Evolutionary conservation across 2,329 filamentous ascomycete genomes (phyloP).

Genomic region (Paradendryphiella salina): DNA sequence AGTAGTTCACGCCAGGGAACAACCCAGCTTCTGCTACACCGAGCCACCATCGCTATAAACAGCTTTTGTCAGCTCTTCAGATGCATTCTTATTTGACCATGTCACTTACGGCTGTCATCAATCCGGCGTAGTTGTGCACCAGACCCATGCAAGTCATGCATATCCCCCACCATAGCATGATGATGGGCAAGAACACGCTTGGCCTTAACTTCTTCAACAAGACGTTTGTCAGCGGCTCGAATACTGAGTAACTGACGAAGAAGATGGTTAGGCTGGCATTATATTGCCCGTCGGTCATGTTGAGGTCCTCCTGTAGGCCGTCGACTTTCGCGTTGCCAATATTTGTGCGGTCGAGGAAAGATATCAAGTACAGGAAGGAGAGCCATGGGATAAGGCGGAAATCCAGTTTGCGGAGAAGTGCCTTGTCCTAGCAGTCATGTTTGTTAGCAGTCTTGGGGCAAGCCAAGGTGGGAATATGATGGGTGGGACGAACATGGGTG

Average conservation of each 20-base stretch:
- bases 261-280: slow-evolving; percentile 79
- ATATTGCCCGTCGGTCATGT: slow-evolving; percentile 67
- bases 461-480: not conserved
- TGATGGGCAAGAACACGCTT: slow-evolving; percentile 76
- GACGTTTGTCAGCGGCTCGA: slow-evolving; percentile 77
- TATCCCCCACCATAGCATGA: slow-evolving; percentile 70
- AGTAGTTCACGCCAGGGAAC: slow-evolving; percentile 69
- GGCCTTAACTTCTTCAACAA: slow-evolving; percentile 76
- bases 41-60: slow-evolving; percentile 58
- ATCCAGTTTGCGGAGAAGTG: slow-evolving; percentile 65
- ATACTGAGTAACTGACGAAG: slow-evolving; percentile 81
- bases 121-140: slow-evolving; percentile 63
- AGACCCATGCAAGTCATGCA: slow-evolving; percentile 72
- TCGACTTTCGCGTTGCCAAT: slow-evolving; percentile 72
- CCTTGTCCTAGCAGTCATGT: slow-evolving; percentile 57
- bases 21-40: slow-evolving; percentile 74
- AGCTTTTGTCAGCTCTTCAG: not conserved
- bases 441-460: not conserved
- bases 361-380: slow-evolving; percentile 72
- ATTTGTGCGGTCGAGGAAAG: slow-evolving; percentile 73
- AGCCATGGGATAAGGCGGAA: slow-evolving; percentile 66
- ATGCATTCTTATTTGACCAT: too few species aligned
- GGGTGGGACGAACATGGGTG: slow-evolving; percentile 54
- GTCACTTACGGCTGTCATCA: slow-evolving; percentile 60
- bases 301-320: slow-evolving; percentile 61